Evolutionary conservation across 805 yeast species (phyloP), one percentile per base, ranked within the genome.

Genomic region (Saccharomyces mikatae): DNA sequence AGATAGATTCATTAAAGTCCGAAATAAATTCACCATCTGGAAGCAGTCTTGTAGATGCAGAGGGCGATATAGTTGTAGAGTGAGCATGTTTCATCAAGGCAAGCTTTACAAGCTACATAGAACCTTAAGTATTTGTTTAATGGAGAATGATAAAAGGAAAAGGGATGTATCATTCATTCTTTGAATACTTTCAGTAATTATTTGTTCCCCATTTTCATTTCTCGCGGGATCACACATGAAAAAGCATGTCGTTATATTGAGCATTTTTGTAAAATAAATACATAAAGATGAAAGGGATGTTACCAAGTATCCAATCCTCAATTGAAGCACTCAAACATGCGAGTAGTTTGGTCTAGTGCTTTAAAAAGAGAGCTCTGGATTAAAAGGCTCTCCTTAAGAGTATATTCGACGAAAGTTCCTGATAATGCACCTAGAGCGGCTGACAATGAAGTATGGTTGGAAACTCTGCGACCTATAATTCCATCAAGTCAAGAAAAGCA

Each of bases 391-490:
- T 36, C 9, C 4, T 11, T 24, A 50, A 32, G 55, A 31, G 14
- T 11, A 41, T 48, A 56, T 29, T 48, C 59, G 9, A 32, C 47
- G 1, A 51, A 51, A 9, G 60, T 67, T 6, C 74, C 73, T 1
- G 74, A 71, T 55, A 74, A 71, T 58, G 72, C 77, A 1, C 79
- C 80, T 1, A 71, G 71, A 24, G 72, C 71, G 14, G 56, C 68
- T 2, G 78, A 74, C 48, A 76, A 76, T 55, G 78, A 76, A 53
- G 63, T 64, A 41, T 76, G 80, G 80, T 59, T 76, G 24, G 66
- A 68, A 30, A 41, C 29, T 1, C 29, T 22, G 3, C 17, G 50
- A 22, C 11, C 6, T 14, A 26, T 22, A 28, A 50, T 13, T 31
- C 44, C 9, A 22, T 29, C 36, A 24, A 47, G 8, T 21, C 24